Conservation (phyloP, 2,329 filamentous ascomycete species). For the Helotiales sp. region DNA sequence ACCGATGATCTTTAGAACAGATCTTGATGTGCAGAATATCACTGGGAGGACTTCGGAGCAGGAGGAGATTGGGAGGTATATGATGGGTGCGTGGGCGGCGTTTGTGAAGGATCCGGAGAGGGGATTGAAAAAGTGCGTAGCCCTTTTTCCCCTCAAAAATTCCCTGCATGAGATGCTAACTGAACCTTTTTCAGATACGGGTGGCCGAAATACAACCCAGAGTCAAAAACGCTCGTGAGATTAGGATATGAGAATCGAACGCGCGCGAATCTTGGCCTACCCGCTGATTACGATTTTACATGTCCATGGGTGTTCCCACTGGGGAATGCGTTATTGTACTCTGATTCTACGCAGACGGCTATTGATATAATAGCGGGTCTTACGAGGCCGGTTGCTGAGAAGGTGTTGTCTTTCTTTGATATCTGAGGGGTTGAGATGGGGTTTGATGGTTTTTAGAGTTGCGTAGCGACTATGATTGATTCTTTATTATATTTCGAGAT, state of each 20-base stretch:
- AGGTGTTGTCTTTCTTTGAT: conserved; percentile 7
- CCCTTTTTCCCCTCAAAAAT: background rate
- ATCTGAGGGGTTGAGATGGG: background rate
- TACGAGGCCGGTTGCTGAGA: background rate
- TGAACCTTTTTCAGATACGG: conserved; percentile 8
- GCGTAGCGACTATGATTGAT: no score
- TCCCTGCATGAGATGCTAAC: background rate
- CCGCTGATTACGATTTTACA: conserved; percentile 5
- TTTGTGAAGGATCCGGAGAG: conserved; percentile 42
- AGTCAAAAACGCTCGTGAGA: conserved; percentile 25
- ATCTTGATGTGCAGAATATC: conserved; percentile 9
- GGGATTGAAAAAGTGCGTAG: conserved; percentile 31
- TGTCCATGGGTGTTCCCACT: conserved; percentile 6
- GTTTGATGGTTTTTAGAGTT: no score
- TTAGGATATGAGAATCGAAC: conserved; percentile 28
- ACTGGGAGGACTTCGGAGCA: conserved; percentile 28
- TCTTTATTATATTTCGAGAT: no score
- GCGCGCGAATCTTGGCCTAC: conserved; percentile 24
- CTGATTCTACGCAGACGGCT: background rate
- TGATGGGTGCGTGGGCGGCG: conserved; percentile 42
- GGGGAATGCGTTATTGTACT: conserved; percentile 2
- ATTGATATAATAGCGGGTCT: conserved; percentile 9
- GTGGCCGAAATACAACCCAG: conserved; percentile 31
- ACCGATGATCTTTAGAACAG: conserved; percentile 8
- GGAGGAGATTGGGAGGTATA: conserved; percentile 32